phyloP scores from a whole-genome alignment of 1,284 basidiomycete genomes.

The Cutaneotrichosporon cyanovorans region DNA sequence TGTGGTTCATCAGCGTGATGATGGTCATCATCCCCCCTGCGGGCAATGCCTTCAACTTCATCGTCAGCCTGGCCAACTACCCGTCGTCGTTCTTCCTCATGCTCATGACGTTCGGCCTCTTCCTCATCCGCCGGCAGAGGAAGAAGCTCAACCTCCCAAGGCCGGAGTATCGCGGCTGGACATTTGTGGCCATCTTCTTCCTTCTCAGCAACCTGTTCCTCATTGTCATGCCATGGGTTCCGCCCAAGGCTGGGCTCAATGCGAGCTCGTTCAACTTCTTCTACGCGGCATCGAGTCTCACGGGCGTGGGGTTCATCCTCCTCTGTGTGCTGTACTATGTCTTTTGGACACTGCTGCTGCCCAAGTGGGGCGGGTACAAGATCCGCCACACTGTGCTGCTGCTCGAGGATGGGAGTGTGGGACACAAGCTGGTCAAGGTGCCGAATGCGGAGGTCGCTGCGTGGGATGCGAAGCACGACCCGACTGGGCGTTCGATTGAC shows the following conservation, averaged over 20 bases:
- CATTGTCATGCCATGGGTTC: constrained; percentile 50
- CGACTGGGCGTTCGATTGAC: background rate
- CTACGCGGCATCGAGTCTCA: constrained; percentile 40
- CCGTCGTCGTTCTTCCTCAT: constrained; percentile 47
- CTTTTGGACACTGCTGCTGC: constrained; percentile 41
- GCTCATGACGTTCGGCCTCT: constrained; percentile 47
- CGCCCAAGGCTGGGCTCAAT: constrained; percentile 33
- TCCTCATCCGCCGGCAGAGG: constrained; percentile 47
- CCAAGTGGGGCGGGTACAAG: constrained; percentile 36
- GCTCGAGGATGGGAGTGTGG: constrained; percentile 30
- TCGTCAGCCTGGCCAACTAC: constrained; percentile 46
- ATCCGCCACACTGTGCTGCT: constrained; percentile 36
- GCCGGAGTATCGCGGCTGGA: constrained; percentile 47
- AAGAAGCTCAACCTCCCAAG: constrained; percentile 39
- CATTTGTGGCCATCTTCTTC: constrained; percentile 42
- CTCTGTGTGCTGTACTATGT: constrained; percentile 43
- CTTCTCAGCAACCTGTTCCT: constrained; percentile 48
- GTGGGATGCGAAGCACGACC: constrained; percentile 17
- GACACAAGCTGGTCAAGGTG: constrained; percentile 19
- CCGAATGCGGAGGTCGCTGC: constrained; percentile 13
- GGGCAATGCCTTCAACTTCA: constrained; percentile 53
- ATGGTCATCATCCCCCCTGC: constrained; percentile 53
- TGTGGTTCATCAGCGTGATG: constrained; percentile 51
- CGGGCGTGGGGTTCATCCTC: constrained; percentile 25
- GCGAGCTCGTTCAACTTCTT: constrained; percentile 39